These are phyloP conservation scores for Aspergillus fischeri DNA, from an alignment of 2,329 filamentous ascomycete species.

Conservation along the genomic window DNA sequence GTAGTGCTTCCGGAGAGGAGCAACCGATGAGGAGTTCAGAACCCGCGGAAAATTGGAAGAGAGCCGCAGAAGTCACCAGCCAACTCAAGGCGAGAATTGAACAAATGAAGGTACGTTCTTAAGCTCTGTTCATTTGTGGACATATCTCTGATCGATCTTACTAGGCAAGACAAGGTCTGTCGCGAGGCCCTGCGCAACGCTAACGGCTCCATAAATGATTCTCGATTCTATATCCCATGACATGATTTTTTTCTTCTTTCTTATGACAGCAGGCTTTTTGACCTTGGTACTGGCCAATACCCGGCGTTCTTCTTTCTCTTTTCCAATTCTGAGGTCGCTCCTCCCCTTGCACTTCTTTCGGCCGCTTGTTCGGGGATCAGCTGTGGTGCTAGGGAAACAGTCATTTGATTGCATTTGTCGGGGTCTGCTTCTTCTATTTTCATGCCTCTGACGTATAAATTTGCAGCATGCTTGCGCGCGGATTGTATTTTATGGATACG, in stretches of 20 bases:
- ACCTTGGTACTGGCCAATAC: neutral
- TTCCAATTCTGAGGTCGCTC: neutral
- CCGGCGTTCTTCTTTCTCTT: slow-evolving; percentile 5
- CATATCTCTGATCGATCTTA: neutral
- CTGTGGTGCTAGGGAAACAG: slow-evolving; percentile 3
- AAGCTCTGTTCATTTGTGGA: neutral
- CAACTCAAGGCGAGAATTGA: slow-evolving; percentile 96
- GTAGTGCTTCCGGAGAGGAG: slow-evolving; percentile 34
- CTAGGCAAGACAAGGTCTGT: slow-evolving; percentile 44
- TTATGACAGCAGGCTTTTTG: neutral
- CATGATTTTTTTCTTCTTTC: slow-evolving; percentile 8
- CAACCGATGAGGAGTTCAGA: slow-evolving; percentile 39
- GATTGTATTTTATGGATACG: slow-evolving; percentile 2
- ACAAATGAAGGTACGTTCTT: slow-evolving; percentile 73
- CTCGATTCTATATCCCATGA: slow-evolving; percentile 10
- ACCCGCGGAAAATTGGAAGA: slow-evolving; percentile 88
- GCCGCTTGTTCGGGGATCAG: neutral
- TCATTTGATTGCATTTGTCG: slow-evolving; percentile 13
- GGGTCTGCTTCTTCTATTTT: slow-evolving; percentile 4
- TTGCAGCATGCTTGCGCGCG: neutral
- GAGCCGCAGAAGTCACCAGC: slow-evolving; percentile 94
- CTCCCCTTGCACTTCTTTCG: neutral
- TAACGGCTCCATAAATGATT: slow-evolving; percentile 28
- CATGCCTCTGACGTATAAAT: neutral
- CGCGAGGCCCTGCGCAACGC: slow-evolving; percentile 35